A percentile compares a stretch with the other conserved stretches of the same genome.
These are phyloP conservation scores for Podila epicladia DNA, from an alignment of 192 early-diverging fungal species.

Conservation along the genomic window DNA sequence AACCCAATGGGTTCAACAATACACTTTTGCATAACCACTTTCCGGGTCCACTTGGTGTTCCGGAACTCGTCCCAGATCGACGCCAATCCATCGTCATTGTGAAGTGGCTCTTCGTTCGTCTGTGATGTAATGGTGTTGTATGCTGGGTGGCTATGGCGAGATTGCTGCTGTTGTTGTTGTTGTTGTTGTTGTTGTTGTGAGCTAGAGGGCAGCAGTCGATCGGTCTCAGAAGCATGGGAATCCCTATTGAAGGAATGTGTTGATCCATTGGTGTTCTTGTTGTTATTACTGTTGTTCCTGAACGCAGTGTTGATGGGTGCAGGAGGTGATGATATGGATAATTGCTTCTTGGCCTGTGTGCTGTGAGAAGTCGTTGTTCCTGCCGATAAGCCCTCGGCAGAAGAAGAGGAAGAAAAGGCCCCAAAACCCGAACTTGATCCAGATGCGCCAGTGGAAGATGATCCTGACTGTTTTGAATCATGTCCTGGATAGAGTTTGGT, in stretches of 20 bases:
- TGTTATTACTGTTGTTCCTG: neutral
- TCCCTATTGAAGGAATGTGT: neutral
- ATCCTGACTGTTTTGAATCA: neutral
- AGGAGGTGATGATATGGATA: slow-evolving; percentile 19
- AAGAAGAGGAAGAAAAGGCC: neutral
- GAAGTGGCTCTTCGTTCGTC: slow-evolving; percentile 1
- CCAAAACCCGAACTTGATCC: neutral
- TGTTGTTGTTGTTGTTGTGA: neutral
- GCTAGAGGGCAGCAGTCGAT: neutral
- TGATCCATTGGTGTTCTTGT: neutral
- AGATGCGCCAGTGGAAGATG: neutral
- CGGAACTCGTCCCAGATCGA: slow-evolving; percentile 37
- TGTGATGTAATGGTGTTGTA: slow-evolving; percentile 25
- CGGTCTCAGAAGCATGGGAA: neutral
- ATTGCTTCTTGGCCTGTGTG: slow-evolving; percentile 3
- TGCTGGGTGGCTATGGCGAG: neutral
- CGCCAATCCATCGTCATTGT: slow-evolving; percentile 11
- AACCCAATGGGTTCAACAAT: slow-evolving; percentile 67
- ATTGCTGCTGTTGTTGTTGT: neutral
- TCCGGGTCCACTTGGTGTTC: slow-evolving; percentile 36
- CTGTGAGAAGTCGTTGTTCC: neutral
- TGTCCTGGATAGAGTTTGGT: too few species aligned
- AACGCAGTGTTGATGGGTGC: slow-evolving; percentile 19
- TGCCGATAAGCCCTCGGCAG: neutral
- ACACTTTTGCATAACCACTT: slow-evolving; percentile 32